These are phyloP conservation scores for Leucosporidium creatinivorum DNA, from an alignment of 768 basidiomycete species.

Conservation along the genomic window DNA sequence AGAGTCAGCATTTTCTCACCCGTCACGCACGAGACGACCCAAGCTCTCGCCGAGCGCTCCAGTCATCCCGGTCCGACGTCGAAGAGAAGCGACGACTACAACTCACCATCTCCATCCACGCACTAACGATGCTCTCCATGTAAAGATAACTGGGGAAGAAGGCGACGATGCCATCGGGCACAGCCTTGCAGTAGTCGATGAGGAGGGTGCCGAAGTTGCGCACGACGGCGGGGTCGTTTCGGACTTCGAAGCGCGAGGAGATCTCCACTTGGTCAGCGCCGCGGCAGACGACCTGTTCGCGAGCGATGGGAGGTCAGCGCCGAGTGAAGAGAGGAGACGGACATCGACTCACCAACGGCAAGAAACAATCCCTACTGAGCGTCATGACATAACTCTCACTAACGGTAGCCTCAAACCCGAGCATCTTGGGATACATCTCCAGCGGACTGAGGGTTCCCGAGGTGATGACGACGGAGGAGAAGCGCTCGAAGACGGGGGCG, in stretches of 20 bases:
- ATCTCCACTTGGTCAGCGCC: slow-evolving; percentile 98
- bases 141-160: slow-evolving; percentile 99
- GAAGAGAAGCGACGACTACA: not conserved
- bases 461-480: slow-evolving; percentile 96
- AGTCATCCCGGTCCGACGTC: not conserved
- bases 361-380: slow-evolving; percentile 85
- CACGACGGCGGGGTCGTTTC: slow-evolving; percentile 98
- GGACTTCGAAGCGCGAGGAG: slow-evolving; percentile 94
- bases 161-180: slow-evolving; percentile 96
- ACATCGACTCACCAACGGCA: slow-evolving; percentile 66
- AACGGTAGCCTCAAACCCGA: slow-evolving; percentile 93
- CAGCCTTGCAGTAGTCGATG: slow-evolving; percentile 93
- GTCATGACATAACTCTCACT: slow-evolving; percentile 99
- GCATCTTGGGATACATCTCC: slow-evolving; percentile 99
- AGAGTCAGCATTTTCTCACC: not conserved
- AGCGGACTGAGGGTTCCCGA: slow-evolving; percentile 96
- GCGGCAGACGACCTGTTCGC: slow-evolving; percentile 81
- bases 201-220: slow-evolving; percentile 98
- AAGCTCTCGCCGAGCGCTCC: not conserved
- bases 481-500: slow-evolving; percentile 94
- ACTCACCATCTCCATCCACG: slow-evolving; percentile 99
- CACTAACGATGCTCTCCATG: slow-evolving; percentile 99
- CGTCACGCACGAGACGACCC: not conserved
- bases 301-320: not conserved
- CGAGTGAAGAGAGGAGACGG: not conserved